Percentiles rank a stretch among this genome's conserved stretches.
phyloP scores from a whole-genome alignment of 2,329 filamentous ascomycete species.

The Aureobasidium musti region DNA sequence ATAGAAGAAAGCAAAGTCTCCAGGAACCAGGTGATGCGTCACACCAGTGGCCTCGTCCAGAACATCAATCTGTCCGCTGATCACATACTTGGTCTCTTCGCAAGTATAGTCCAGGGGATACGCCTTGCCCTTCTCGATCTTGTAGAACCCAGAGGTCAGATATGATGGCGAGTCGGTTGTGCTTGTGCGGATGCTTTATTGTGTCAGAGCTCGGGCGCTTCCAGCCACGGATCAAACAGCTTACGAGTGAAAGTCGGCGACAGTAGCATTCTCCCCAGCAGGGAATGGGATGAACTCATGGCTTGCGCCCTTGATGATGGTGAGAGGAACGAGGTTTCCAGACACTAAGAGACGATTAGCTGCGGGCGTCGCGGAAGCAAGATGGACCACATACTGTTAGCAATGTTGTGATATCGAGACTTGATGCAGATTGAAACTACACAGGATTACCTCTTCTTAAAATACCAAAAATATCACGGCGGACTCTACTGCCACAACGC shows the following conservation, averaged over 20 bases:
- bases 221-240: neutral
- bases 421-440: neutral
- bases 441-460: neutral
- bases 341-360: neutral
- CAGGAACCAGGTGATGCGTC: slow-evolving; percentile 33
- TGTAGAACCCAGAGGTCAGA: slow-evolving; percentile 35
- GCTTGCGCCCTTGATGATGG: slow-evolving; percentile 35
- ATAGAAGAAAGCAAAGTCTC: slow-evolving; percentile 35
- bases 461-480: neutral
- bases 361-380: neutral
- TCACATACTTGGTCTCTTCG: slow-evolving; percentile 34
- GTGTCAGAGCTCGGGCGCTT: neutral
- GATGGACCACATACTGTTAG: neutral
- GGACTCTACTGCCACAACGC: slow-evolving; percentile 4
- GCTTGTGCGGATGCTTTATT: slow-evolving; percentile 31
- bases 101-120: slow-evolving; percentile 31
- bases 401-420: neutral
- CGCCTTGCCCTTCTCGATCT: slow-evolving; percentile 32
- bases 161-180: slow-evolving; percentile 31
- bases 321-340: slow-evolving; percentile 32
- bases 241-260: slow-evolving; percentile 34
- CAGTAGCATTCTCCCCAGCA: slow-evolving; percentile 31
- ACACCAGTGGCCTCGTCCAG: slow-evolving; percentile 34
- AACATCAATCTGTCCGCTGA: slow-evolving; percentile 34
- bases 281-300: slow-evolving; percentile 33